Evolutionary conservation across 306 rosid genomes (phyloP), one percentile per base, ranked within the genome.

Genomic region (Comarum palustre): DNA sequence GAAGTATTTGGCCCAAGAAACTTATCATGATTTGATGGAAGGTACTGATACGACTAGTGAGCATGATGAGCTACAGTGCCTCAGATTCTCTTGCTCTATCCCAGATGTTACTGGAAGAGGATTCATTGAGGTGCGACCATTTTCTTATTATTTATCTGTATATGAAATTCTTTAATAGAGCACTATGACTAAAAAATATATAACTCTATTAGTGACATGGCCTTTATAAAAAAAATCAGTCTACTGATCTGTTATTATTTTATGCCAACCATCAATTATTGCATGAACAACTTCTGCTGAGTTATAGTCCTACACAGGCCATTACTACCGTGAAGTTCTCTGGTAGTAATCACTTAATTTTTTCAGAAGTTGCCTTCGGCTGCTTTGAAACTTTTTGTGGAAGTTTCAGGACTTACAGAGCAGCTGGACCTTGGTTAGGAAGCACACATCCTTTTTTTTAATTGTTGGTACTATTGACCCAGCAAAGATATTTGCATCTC

Each of bases 21-120:
- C 66, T 81, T 82, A 87, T 76, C 62, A 78, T 73, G 89, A 86
- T 68, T 82, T 85, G 83, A 83, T 84, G 78, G 91, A 85, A 61
- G 60, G 66, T 48, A 73, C 77, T 27, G 87, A 82, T 63, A 61
- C 81, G 69, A 62, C 77, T 48, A 38, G 31, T 48, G 92, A 79
- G 66, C 77, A 77, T 69, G 87, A 87, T 72, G 90, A 83, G 71
- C 79, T 82, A 81, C 90, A 89, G 66, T 64, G 85, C 77, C 82
- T 94, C 60, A 86, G 82, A 69, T 89, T 94, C 75, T 86, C 92
- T 22, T 91, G 97, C 80, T 73, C 77, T 50, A 68, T 88, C 69
- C 98, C 97, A 1, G 80, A 80, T 68, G 72, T 80, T 59, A 77
- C 75, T 46, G 98, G 98, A 77, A 83, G 97, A 78, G 98, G 98